Base-by-base conservation (phyloP, 257 asterid genomes). In the Dorcoceras hygrometricum region DNA sequence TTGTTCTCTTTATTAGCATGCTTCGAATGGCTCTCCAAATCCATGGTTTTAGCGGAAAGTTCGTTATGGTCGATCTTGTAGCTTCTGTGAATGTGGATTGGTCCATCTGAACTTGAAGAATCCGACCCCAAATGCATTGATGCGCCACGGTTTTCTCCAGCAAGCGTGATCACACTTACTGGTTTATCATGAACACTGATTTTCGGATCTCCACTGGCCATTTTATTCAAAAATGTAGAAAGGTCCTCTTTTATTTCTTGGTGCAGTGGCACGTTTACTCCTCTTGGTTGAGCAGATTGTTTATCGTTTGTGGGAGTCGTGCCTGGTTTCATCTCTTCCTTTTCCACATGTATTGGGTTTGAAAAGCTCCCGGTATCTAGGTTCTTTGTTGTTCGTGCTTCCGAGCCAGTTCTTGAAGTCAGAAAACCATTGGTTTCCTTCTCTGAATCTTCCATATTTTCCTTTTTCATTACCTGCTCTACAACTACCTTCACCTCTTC, bases 61-160 rank as follows among this genome's bases (percentile, higher is more conserved):
- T 79, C 82, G 25, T 72, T 84, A 8, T 80, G 79, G 28, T 82
- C 88, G 62, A 66, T 31, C 84, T 82, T 88, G 75, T 94, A 94
- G 82, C 86, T 82, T 74, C 97, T 80, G 75, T 62, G 85, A 68
- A 90, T 90, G 71, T 76, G 92, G 60, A 90, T 23, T n/a, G 72
- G 75, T 31, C 67, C 74, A 57, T 77, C 88, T 73, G 31, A 64
- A 28, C 62, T 73, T 8, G 86, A 71, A 34, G 90, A 70, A 23
- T 76, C 81, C 5, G 87, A 62, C 63, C 96, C 90, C 65, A 86
- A 73, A 31, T 88, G 92, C 96, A 94, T 83, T 3, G 88, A 77
- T 19, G 97, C 96, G 27, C 99, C 99, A 73, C 89, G 79, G 46
- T 90, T 94, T 65, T 94, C 97, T 53, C 97, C 99, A 16, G 95